Percentiles rank a stretch among this genome's conserved stretches.
Evolutionary conservation across 192 early-diverging fungal genomes (phyloP).

Genomic region (Coemansia sp.): DNA sequence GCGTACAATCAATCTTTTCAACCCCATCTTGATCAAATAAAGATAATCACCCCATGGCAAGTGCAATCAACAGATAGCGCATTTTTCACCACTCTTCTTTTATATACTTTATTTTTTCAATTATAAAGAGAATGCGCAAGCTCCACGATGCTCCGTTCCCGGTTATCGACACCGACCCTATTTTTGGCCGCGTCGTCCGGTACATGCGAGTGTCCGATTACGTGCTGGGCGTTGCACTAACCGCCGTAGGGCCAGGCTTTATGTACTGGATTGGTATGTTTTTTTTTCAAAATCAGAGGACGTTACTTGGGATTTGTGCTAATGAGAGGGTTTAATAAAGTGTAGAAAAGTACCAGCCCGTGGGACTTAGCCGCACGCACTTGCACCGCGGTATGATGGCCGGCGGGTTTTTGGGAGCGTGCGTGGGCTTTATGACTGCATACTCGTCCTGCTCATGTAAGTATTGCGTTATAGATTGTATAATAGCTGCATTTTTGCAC

Average conservation of each 20-base stretch:
- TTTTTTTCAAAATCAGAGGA: not conserved
- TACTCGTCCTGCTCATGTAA: constrained; percentile 56
- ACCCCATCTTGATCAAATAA: too few species aligned
- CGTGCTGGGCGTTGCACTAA: constrained; percentile 60
- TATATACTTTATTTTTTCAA: not conserved
- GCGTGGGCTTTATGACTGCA: constrained; percentile 78
- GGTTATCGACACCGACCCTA: constrained; percentile 88
- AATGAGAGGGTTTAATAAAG: not conserved
- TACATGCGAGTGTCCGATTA: constrained; percentile 88
- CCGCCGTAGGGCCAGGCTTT: constrained; percentile 70
- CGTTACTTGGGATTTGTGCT: not conserved
- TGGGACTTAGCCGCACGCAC: constrained; percentile 11
- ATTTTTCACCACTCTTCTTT: not conserved
- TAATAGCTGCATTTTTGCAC: too few species aligned
- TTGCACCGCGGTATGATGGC: constrained; percentile 58
- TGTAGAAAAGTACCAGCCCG: constrained; percentile 9
- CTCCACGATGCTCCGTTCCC: constrained; percentile 66
- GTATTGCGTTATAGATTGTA: not conserved
- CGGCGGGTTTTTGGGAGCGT: constrained; percentile 54
- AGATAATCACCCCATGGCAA: too few species aligned
- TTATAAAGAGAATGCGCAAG: constrained; percentile 7
- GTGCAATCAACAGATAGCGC: constrained; percentile 1
- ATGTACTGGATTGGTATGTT: constrained; percentile 75
- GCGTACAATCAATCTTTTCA: too few species aligned
- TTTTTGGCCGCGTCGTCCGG: constrained; percentile 82